phyloP scores from a whole-genome alignment of 2,329 filamentous ascomycete species.

The Arthrobotrys iridis region DNA sequence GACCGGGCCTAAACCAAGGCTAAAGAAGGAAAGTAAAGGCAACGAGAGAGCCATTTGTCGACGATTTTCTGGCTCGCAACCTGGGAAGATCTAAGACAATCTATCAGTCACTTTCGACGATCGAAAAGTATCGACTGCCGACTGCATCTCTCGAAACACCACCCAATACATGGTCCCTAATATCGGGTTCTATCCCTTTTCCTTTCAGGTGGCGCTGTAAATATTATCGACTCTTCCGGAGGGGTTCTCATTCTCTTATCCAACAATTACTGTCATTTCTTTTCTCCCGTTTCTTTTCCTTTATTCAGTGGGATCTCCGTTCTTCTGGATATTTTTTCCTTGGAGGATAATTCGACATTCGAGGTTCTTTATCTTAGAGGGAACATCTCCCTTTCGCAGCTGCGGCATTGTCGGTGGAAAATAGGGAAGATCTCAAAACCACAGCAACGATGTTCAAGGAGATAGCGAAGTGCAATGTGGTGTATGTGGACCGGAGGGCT shows the following conservation, averaged over 20 bases:
- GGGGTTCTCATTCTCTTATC: not conserved
- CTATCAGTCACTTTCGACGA: conserved; percentile 12
- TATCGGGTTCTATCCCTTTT: conserved; percentile 10
- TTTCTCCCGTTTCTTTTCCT: conserved; percentile 8
- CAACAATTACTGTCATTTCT: conserved; percentile 8
- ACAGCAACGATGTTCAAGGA: conserved; percentile 58
- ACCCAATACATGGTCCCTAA: conserved; percentile 43
- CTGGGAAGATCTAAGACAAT: conserved; percentile 48
- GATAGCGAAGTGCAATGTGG: conserved; percentile 63
- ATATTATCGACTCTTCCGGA: conserved; percentile 42
- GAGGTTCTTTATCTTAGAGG: not conserved
- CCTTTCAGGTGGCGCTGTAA: conserved; percentile 36
- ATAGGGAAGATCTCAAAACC: conserved; percentile 5
- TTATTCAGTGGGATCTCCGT: conserved; percentile 7
- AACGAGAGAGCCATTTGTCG: conserved; percentile 21
- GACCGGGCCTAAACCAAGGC: not conserved
- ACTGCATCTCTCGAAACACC: conserved; percentile 7
- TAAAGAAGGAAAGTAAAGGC: conserved; percentile 3
- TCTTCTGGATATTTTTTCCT: conserved; percentile 26
- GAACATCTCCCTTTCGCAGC: conserved; percentile 29
- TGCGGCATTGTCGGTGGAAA: conserved; percentile 34
- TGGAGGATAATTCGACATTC: conserved; percentile 29
- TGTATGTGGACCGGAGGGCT: conserved; percentile 63
- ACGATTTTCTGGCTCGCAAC: conserved; percentile 30
- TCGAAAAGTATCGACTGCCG: not conserved